Base-by-base conservation (phyloP, 371 early-diverging fungal species). In the Syncephalastrum sp. region DNA sequence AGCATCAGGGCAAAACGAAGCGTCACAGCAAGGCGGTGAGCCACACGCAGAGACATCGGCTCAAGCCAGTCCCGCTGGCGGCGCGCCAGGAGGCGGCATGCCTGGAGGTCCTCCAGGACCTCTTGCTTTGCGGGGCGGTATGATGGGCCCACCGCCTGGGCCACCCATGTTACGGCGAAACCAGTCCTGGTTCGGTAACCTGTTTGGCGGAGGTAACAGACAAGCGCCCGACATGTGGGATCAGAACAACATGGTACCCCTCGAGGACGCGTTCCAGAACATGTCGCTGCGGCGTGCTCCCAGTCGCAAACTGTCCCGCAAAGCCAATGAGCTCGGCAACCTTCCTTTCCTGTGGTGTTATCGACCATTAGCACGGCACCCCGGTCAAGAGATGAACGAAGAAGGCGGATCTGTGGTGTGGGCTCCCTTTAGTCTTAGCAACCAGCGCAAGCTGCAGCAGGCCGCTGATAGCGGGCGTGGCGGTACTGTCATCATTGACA, bases 301-400 rank as follows among this genome's bases (percentile, higher is more conserved):
- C 15, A 57, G 54, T 54, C 53, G 50, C 15, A 64, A 52, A 44
- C 47, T 64, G 10, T 50, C 59, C 2, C 38, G 41, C 4, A 58
- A 51, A 21, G 59, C 59, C 29, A 55, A 64, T 16, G 46, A 64
- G 29, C 43, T 64, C 14, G 41, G 50, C 8, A 48, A 48, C 15
- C 48, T 64, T 3, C 50, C 46, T 42, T 51, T 43, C 15, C 16
- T 64, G 14, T 64, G 64, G 64, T 64, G 64, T 24, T 64, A 64
- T 25, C 64, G 64, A 27, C 64, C 64, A 48, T 16, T 23, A 46
- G 48, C 49, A 16, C 29, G 17, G 12, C 50, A n/a, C 21, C 29
- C 17, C 2, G 45, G 45, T 10, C 47, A 33, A 24, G 53, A 45
- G 23, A 38, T 41, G 19, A 47, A 42, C 8, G 59, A 42, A 46